Conservation (phyloP, 2,329 filamentous ascomycete species). For the Coniochaeta prunicola region DNA sequence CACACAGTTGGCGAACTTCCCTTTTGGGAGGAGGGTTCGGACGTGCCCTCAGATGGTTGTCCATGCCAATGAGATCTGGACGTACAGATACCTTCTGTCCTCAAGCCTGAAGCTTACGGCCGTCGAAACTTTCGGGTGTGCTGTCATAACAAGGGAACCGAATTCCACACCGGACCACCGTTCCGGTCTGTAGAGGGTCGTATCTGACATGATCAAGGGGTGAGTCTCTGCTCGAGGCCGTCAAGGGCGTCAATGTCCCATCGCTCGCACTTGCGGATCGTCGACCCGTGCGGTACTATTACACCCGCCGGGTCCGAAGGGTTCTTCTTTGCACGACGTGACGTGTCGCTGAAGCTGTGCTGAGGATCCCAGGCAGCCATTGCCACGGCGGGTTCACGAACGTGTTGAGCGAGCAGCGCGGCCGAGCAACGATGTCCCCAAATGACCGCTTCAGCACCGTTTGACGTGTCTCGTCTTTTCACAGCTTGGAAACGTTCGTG, state of each 20-base stretch:
- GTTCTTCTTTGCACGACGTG: background rate
- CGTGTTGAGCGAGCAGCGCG: background rate
- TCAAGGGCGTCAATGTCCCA: background rate
- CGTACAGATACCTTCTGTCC: background rate
- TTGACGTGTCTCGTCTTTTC: too few species aligned
- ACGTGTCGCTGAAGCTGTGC: background rate
- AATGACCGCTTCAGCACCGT: background rate
- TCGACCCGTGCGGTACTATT: background rate
- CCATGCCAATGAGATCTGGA: background rate
- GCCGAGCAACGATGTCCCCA: background rate
- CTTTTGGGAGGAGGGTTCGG: background rate
- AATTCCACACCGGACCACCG: background rate
- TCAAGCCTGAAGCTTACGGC: background rate
- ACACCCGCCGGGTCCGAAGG: background rate
- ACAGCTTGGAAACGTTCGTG: too few species aligned
- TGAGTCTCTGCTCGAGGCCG: background rate
- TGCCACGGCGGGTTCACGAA: background rate
- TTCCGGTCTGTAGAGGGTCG: background rate
- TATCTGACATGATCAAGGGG: background rate
- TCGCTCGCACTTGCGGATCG: background rate
- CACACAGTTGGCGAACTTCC: background rate
- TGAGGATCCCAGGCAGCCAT: background rate
- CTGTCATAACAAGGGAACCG: background rate
- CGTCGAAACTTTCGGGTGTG: background rate
- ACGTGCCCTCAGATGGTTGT: background rate